Conservation (phyloP, 1,284 basidiomycete genomes). For the Porphyrellus sp. region DNA sequence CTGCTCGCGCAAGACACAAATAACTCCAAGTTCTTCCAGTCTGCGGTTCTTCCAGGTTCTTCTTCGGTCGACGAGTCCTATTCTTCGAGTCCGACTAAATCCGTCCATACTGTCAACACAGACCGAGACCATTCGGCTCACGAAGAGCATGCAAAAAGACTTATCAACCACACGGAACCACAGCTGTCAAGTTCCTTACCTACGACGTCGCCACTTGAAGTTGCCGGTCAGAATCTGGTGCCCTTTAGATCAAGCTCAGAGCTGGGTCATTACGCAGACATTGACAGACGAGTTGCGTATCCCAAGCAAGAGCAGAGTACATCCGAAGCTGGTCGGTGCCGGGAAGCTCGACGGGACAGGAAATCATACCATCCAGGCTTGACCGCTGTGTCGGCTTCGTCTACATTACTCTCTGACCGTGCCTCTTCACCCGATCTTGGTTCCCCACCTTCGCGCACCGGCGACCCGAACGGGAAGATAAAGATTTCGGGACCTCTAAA, state of each 20-base stretch:
- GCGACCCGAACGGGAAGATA: constrained; percentile 51
- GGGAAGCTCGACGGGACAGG: constrained; percentile 46
- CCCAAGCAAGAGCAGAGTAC: constrained; percentile 44
- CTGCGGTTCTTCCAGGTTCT: constrained; percentile 32
- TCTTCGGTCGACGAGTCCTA: constrained; percentile 39
- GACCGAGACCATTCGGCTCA: constrained; percentile 37
- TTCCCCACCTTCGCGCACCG: constrained; percentile 30
- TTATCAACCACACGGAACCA: constrained; percentile 48
- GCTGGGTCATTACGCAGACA: constrained; percentile 72
- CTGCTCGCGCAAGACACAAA: constrained; percentile 52
- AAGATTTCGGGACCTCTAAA: constrained; percentile 91
- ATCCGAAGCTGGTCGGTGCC: constrained; percentile 50
- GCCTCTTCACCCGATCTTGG: constrained; percentile 58
- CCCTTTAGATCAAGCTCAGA: constrained; percentile 67
- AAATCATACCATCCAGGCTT: constrained; percentile 58
- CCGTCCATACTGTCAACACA: constrained; percentile 42
- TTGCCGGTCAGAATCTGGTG: constrained; percentile 38
- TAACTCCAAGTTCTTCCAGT: constrained; percentile 63
- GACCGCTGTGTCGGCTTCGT: constrained; percentile 46
- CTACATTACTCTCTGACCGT: constrained; percentile 48
- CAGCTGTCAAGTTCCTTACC: constrained; percentile 59
- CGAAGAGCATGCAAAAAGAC: constrained; percentile 39
- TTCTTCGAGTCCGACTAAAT: constrained; percentile 54
- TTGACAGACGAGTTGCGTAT: constrained; percentile 36
- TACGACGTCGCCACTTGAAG: constrained; percentile 44